A percentile compares a stretch with the other conserved stretches of the same genome.
Evolutionary conservation across 2,329 filamentous ascomycete genomes (phyloP).

Genomic region (Alternaria arbusti): DNA sequence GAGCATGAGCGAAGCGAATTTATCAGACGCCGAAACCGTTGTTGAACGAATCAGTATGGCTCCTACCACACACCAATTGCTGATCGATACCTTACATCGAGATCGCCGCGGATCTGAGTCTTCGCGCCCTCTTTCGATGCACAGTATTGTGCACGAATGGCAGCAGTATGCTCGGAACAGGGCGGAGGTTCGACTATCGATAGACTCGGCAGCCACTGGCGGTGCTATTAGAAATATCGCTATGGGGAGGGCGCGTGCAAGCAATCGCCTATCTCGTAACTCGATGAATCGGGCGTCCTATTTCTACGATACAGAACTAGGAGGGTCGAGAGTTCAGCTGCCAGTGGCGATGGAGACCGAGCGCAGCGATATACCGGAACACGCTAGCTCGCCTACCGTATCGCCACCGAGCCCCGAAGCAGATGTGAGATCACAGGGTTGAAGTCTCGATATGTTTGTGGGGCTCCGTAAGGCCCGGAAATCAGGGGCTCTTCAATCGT

Average conservation of each 20-base stretch:
- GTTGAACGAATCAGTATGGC: slow-evolving; percentile 7
- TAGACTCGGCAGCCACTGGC: slow-evolving; percentile 9
- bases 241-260: neutral
- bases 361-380: neutral
- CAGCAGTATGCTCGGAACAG: slow-evolving; percentile 6
- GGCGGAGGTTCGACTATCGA: slow-evolving; percentile 11
- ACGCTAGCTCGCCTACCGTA: neutral
- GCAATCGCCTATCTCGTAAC: slow-evolving; percentile 4
- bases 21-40: slow-evolving; percentile 16
- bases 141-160: slow-evolving; percentile 6
- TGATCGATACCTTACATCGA: slow-evolving; percentile 3
- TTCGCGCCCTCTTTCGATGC: slow-evolving; percentile 9
- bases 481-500: neutral
- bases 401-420: neutral
- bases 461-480: neutral
- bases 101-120: slow-evolving; percentile 8
- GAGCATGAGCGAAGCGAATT: slow-evolving; percentile 15
- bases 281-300: slow-evolving; percentile 1
- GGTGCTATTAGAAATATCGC: slow-evolving; percentile 7
- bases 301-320: neutral
- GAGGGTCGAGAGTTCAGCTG: neutral
- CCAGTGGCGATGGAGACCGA: neutral
- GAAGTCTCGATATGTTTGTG: neutral
- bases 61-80: neutral
- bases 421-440: neutral